These are phyloP conservation scores for Batkoa obscura DNA, from an alignment of 371 early-diverging fungal species.

Conservation along the genomic window DNA sequence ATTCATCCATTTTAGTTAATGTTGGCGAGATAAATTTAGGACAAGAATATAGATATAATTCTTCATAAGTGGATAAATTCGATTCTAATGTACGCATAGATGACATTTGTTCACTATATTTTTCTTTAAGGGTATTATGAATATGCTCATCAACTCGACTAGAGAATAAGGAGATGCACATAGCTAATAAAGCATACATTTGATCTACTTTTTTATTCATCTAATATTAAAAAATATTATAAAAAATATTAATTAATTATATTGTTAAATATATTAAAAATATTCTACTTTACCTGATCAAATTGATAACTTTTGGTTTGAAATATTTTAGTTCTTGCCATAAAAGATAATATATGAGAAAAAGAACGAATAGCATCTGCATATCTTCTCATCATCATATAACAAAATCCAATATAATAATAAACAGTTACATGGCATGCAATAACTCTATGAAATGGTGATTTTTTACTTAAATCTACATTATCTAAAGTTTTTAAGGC, in stretches of 20 bases:
- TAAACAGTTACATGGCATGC: conserved; percentile 90
- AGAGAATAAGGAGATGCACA: conserved; percentile 82
- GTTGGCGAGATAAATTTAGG: conserved; percentile 87
- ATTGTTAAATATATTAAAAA: background rate
- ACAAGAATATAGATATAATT: conserved; percentile 77
- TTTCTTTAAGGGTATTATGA: conserved; percentile 70
- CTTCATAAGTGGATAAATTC: conserved; percentile 55
- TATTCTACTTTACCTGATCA: conserved; percentile 44
- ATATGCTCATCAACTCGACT: conserved; percentile 82
- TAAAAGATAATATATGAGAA: conserved; percentile 45
- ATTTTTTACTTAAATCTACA: conserved; percentile 79
- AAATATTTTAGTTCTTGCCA: conserved; percentile 60
- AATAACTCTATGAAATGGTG: conserved; percentile 79
- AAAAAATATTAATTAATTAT: conserved; percentile 7
- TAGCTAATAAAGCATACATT: conserved; percentile 83
- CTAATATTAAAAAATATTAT: conserved; percentile 8
- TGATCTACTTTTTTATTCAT: conserved; percentile 81
- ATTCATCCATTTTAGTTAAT: conserved; percentile 46
- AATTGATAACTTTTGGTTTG: conserved; percentile 81
- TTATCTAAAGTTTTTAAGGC: conserved; percentile 90
- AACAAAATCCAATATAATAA: conserved; percentile 91
- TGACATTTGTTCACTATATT: conserved; percentile 75
- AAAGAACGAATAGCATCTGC: conserved; percentile 87
- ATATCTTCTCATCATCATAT: conserved; percentile 94
- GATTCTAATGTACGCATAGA: conserved; percentile 79